Evolutionary conservation across 2,329 filamentous ascomycete species (phyloP).

Genomic region (Orbilia ellipsospora): DNA sequence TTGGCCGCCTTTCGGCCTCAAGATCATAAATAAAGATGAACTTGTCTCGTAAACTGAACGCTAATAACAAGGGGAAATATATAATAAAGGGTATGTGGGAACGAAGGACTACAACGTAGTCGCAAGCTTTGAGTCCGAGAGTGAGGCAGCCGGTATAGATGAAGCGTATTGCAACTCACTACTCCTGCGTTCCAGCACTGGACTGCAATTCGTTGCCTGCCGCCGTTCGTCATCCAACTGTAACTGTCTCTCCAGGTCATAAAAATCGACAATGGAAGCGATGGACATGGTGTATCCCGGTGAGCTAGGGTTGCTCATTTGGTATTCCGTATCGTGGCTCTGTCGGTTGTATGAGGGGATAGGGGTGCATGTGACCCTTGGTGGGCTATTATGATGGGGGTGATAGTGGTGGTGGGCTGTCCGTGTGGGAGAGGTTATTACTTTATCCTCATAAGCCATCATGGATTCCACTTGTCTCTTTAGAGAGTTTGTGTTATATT

Average conservation of each 20-base stretch:
- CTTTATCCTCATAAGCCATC: conserved; percentile 30
- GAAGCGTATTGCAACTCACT: conserved; percentile 26
- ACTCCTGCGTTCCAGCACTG: conserved; percentile 45
- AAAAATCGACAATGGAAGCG: conserved; percentile 50
- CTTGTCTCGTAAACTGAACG: background rate
- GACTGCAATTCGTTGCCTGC: conserved; percentile 46
- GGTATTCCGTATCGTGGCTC: conserved; percentile 39
- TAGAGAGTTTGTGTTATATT: background rate
- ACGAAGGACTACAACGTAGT: background rate
- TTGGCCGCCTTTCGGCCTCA: background rate
- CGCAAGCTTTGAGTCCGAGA: background rate
- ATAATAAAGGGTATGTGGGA: background rate
- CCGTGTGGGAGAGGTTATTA: background rate
- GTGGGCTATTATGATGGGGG: no score
- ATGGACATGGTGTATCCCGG: conserved; percentile 51
- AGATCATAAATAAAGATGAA: background rate
- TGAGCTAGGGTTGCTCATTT: conserved; percentile 36
- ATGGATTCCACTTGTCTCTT: conserved; percentile 29
- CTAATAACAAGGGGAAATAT: background rate
- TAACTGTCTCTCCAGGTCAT: conserved; percentile 50
- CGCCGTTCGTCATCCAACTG: conserved; percentile 50
- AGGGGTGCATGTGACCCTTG: conserved; percentile 6
- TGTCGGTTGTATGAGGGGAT: conserved; percentile 17
- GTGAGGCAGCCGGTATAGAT: background rate
- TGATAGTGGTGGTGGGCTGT: conserved; percentile 4